Evolutionary conservation across 139 green algal species (phyloP).

Genomic region (Closterium sp.): DNA sequence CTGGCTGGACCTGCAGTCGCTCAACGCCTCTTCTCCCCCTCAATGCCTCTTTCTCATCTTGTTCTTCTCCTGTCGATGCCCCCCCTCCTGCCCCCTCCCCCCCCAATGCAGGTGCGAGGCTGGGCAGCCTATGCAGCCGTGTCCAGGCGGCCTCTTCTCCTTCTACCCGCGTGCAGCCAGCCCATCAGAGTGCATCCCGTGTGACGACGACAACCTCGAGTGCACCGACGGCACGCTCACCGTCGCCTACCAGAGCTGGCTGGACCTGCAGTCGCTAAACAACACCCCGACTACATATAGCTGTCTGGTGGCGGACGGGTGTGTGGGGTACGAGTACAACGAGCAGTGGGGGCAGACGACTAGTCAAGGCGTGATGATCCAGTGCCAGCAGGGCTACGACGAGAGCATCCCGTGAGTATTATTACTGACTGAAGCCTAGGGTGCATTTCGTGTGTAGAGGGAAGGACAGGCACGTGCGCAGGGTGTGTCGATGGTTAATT

Average conservation of each 20-base stretch:
- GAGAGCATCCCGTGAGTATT: neutral
- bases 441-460: neutral
- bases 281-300: neutral
- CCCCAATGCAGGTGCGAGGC: neutral
- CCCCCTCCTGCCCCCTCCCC: too few species aligned
- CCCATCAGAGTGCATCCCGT: neutral
- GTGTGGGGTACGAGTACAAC: neutral
- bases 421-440: neutral
- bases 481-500: too few species aligned
- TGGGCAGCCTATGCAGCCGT: neutral
- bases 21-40: neutral
- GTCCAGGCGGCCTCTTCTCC: neutral
- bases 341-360: neutral
- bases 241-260: neutral
- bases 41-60: too few species aligned
- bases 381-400: neutral
- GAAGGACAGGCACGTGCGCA: too few species aligned
- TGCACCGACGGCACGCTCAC: neutral
- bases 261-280: conserved; percentile 4
- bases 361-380: neutral
- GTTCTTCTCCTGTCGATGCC: too few species aligned
- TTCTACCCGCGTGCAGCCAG: neutral
- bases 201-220: neutral
- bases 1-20: neutral
- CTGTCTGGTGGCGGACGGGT: neutral